Percentiles rank a stretch among this genome's conserved stretches.
Evolutionary conservation across 1,284 basidiomycete genomes (phyloP).

Genomic region (Microbotryum intermedium): DNA sequence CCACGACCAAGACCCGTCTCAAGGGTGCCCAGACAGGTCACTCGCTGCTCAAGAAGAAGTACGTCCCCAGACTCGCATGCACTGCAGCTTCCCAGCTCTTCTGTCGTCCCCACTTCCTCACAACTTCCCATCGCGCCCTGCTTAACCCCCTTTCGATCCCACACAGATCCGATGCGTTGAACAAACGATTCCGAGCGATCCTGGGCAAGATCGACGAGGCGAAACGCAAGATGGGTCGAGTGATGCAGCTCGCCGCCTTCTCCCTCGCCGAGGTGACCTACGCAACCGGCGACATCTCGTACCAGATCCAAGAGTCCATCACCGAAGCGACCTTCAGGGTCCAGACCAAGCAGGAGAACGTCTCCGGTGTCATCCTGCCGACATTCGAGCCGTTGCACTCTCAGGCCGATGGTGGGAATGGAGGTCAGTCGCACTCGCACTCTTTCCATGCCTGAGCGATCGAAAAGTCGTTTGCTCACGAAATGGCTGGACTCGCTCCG

Average conservation of each 20-base stretch:
- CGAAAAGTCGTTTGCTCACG: not conserved
- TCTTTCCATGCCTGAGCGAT: constrained; percentile 3
- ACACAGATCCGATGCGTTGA: constrained; percentile 38
- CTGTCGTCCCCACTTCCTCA: not conserved
- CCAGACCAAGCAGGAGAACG: constrained; percentile 94
- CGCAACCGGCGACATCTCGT: constrained; percentile 92
- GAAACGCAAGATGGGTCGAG: constrained; percentile 96
- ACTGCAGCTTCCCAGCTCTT: too few relatives aligned
- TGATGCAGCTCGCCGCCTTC: constrained; percentile 97
- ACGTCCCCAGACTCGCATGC: too few relatives aligned
- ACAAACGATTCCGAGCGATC: constrained; percentile 38
- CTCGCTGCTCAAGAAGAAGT: constrained; percentile 89
- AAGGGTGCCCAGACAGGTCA: constrained; percentile 98
- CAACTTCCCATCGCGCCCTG: not conserved
- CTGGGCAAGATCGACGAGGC: constrained; percentile 68
- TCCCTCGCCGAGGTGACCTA: constrained; percentile 98
- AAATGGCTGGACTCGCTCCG: too few relatives aligned
- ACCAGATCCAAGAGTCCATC: constrained; percentile 71
- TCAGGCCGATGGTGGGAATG: constrained; percentile 56
- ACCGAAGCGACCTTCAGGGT: constrained; percentile 78
- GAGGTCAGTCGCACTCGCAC: constrained; percentile 44
- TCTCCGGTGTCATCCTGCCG: constrained; percentile 93
- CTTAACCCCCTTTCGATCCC: constrained; percentile 47
- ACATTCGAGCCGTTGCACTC: constrained; percentile 80
- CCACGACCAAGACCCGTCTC: constrained; percentile 82